Conservation (phyloP, 768 basidiomycete genomes). For the Paxillus ammoniavirescens region DNA sequence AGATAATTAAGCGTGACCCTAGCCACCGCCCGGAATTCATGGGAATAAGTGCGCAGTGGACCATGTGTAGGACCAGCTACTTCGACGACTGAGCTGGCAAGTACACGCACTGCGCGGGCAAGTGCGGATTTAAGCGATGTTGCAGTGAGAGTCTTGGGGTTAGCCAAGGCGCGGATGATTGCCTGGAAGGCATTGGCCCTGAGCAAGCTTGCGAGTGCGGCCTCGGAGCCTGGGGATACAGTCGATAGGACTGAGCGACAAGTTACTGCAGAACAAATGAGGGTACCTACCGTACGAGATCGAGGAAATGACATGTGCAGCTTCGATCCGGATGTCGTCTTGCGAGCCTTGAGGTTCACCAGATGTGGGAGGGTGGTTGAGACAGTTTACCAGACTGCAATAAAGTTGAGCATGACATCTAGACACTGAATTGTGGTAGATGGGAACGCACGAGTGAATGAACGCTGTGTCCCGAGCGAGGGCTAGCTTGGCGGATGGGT, state of each 20-base stretch:
- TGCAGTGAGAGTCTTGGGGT: slow-evolving; percentile 32
- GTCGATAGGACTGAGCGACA: neutral
- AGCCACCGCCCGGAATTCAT: slow-evolving; percentile 48
- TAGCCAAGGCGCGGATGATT: slow-evolving; percentile 60
- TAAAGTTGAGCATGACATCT: neutral
- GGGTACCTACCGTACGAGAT: slow-evolving; percentile 58
- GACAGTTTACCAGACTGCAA: slow-evolving; percentile 58
- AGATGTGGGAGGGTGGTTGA: slow-evolving; percentile 41
- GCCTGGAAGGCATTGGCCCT: slow-evolving; percentile 56
- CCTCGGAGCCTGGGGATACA: slow-evolving; percentile 52
- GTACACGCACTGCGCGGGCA: slow-evolving; percentile 58
- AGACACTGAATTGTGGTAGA: neutral
- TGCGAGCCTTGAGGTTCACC: slow-evolving; percentile 37
- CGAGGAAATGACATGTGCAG: slow-evolving; percentile 73
- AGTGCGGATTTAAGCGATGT: slow-evolving; percentile 52
- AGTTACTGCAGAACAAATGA: neutral
- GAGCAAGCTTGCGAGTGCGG: slow-evolving; percentile 57
- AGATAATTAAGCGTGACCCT: slow-evolving; percentile 56
- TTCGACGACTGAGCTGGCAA: slow-evolving; percentile 62
- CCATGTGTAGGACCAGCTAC: slow-evolving; percentile 68
- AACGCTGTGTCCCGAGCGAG: slow-evolving; percentile 57
- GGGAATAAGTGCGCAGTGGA: slow-evolving; percentile 43
- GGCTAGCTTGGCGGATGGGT: slow-evolving; percentile 65
- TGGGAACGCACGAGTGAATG: slow-evolving; percentile 47
- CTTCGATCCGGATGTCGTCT: slow-evolving; percentile 63